Percentiles rank a stretch among this genome's conserved stretches.
These are phyloP conservation scores for Hypericum androsaemum DNA, from an alignment of 345 rosid genomes.

Conservation along the genomic window DNA sequence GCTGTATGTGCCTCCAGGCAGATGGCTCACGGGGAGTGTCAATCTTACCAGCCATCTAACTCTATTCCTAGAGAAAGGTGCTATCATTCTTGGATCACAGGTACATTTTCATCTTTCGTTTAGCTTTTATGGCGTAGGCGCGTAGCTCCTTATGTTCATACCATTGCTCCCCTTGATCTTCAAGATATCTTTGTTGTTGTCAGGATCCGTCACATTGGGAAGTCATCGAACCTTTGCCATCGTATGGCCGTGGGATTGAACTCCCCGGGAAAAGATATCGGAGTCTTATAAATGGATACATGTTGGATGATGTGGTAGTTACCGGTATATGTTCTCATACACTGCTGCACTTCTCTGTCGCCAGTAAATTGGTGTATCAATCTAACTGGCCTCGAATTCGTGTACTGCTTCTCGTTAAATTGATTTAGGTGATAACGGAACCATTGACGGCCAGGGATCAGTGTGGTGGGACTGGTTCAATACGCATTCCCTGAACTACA, in stretches of 20 bases:
- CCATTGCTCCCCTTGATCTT: background rate
- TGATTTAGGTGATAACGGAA: conserved; percentile 70
- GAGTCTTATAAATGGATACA: conserved; percentile 77
- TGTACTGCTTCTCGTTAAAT: background rate
- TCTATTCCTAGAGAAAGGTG: conserved; percentile 79
- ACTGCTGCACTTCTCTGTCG: background rate
- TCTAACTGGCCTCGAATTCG: background rate
- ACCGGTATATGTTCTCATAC: conserved; percentile 38
- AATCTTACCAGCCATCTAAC: conserved; percentile 97
- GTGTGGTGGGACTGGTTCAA: conserved; percentile 81
- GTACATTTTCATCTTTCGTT: conserved; percentile 22
- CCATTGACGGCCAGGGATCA: conserved; percentile 83
- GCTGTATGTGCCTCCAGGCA: conserved; percentile 81
- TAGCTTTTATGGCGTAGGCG: background rate
- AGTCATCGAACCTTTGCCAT: conserved; percentile 64
- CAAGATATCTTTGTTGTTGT: conserved; percentile 5
- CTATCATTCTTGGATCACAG: conserved; percentile 84
- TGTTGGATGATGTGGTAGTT: conserved; percentile 61
- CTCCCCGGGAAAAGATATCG: conserved; percentile 65
- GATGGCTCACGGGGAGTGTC: conserved; percentile 90
- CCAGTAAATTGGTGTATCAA: background rate
- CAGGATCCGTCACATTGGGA: conserved; percentile 86
- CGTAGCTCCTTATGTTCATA: background rate
- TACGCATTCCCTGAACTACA: conserved; percentile 57
- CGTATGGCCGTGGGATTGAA: conserved; percentile 83